phyloP scores from a whole-genome alignment of 192 early-diverging fungal species.

The Gigaspora rosea region DNA sequence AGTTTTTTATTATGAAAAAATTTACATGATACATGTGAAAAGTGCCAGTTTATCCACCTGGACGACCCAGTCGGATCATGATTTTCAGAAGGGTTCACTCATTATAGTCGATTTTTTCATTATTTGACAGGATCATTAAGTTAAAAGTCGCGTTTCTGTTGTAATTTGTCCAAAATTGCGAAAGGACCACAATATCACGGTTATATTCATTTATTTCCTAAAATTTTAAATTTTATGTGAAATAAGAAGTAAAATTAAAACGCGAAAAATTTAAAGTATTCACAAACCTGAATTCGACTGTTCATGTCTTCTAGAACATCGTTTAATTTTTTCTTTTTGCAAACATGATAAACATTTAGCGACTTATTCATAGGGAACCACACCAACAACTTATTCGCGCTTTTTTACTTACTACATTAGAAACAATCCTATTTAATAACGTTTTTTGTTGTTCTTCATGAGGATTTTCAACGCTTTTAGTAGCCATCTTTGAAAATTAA shows the following conservation, averaged over 20 bases:
- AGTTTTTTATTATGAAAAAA: too few relatives aligned
- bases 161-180: constrained; percentile 47
- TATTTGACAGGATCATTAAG: background rate
- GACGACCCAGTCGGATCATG: too few relatives aligned
- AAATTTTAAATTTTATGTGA: background rate
- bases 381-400: too few relatives aligned
- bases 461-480: constrained; percentile 33
- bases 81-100: too few relatives aligned
- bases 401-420: constrained; percentile 38
- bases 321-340: constrained; percentile 41
- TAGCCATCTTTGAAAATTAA: too few relatives aligned
- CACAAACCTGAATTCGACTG: constrained; percentile 38
- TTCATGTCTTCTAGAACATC: constrained; percentile 40
- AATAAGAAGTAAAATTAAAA: background rate
- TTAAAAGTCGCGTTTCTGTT: constrained; percentile 41
- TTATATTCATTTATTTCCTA: constrained; percentile 46
- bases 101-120: too few relatives aligned
- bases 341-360: too few relatives aligned
- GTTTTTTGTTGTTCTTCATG: constrained; percentile 47
- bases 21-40: too few relatives aligned
- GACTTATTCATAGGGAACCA: too few relatives aligned
- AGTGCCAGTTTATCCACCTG: too few relatives aligned
- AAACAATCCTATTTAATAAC: constrained; percentile 41
- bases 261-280: background rate
- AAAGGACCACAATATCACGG: constrained; percentile 35